Evolutionary conservation across 2,329 filamentous ascomycete species (phyloP).

Genomic region (Hymenoscyphus albidus): DNA sequence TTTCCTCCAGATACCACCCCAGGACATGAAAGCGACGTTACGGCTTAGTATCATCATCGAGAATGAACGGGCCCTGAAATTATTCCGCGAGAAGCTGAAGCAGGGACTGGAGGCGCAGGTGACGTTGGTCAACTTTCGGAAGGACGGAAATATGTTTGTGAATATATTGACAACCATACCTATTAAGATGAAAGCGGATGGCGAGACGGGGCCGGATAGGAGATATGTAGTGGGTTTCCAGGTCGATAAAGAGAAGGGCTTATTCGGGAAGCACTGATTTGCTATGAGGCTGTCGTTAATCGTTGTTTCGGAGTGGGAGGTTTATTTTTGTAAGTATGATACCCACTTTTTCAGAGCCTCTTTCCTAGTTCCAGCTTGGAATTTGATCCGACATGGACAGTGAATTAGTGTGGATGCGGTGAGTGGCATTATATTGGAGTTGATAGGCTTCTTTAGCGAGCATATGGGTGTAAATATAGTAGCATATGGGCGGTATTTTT

Average conservation of each 20-base stretch:
- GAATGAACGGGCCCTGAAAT: slow-evolving; percentile 70
- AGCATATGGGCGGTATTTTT: no score
- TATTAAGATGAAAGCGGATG: slow-evolving; percentile 3
- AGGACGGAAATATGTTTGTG: neutral
- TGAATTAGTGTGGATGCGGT: no score
- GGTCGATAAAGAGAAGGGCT: slow-evolving; percentile 1
- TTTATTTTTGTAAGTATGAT: neutral
- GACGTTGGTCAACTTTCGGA: neutral
- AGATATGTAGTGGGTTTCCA: slow-evolving; percentile 11
- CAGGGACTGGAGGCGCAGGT: neutral
- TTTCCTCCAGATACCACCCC: slow-evolving; percentile 84
- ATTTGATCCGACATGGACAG: slow-evolving; percentile 23
- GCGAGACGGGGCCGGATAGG: neutral
- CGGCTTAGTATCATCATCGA: slow-evolving; percentile 77
- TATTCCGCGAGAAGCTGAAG: neutral
- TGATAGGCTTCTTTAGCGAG: no score
- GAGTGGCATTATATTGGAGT: no score
- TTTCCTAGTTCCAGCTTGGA: neutral
- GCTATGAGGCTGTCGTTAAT: neutral
- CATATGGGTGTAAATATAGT: no score
- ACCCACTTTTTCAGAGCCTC: neutral
- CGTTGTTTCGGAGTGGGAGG: neutral
- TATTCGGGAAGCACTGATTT: neutral
- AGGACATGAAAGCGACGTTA: slow-evolving; percentile 57
- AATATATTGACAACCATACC: slow-evolving; percentile 6